These are phyloP conservation scores for Jamesozyma rosinii DNA, from an alignment of 805 yeast species.

Conservation along the genomic window DNA sequence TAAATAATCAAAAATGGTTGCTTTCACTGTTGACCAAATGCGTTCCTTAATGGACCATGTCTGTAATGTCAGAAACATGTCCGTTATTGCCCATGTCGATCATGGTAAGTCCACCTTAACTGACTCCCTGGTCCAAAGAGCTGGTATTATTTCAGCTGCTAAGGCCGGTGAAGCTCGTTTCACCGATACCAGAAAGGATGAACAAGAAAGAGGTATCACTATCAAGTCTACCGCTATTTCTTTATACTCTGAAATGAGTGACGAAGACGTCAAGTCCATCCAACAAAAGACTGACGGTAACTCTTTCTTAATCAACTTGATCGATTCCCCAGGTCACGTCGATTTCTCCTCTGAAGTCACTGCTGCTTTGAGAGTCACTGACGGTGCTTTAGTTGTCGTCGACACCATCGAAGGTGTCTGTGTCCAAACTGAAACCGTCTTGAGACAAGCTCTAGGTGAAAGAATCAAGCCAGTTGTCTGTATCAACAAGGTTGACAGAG, in stretches of 20 bases:
- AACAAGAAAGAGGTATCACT: conserved; percentile 64
- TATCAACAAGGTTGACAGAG: conserved; percentile 99
- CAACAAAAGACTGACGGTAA: conserved; percentile 80
- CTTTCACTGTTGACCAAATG: conserved; percentile 77
- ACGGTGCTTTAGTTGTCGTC: conserved; percentile 99
- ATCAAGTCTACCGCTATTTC: conserved; percentile 98
- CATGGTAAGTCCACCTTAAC: conserved; percentile 99
- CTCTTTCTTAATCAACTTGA: conserved; percentile 94
- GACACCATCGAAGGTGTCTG: conserved; percentile 99
- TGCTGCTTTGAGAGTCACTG: conserved; percentile 99
- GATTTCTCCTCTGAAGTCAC: conserved; percentile 60
- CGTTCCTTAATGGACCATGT: conserved; percentile 99
- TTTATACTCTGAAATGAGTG: conserved; percentile 75
- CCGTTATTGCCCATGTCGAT: conserved; percentile 99
- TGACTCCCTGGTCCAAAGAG: conserved; percentile 97
- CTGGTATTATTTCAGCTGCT: conserved; percentile 99
- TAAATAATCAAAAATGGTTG: conserved; percentile 25
- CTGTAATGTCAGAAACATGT: conserved; percentile 99
- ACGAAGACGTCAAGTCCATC: conserved; percentile 78
- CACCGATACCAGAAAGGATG: conserved; percentile 91
- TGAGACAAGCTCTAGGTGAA: conserved; percentile 98
- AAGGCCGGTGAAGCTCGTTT: conserved; percentile 99
- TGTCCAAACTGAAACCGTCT: conserved; percentile 99
- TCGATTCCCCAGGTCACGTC: conserved; percentile 99
- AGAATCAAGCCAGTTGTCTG: conserved; percentile 98